phyloP scores from a whole-genome alignment of 768 basidiomycete species.

The Psilocybe tampanensis region DNA sequence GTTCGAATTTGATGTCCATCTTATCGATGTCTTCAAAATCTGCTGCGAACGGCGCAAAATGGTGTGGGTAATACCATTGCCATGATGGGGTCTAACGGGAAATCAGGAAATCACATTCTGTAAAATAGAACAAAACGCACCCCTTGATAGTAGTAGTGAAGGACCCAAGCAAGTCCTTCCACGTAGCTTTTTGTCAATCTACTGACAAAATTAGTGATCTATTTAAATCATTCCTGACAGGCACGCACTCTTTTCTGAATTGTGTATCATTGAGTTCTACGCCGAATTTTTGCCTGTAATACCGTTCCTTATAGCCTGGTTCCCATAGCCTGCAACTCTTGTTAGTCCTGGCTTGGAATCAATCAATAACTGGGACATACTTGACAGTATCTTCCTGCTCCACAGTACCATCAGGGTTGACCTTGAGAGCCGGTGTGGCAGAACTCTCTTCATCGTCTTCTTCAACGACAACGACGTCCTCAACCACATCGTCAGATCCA shows the following conservation, averaged over 20 bases:
- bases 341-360: conserved; percentile 2
- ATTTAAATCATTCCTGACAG: not conserved
- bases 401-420: conserved; percentile 90
- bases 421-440: conserved; percentile 60
- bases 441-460: conserved; percentile 55
- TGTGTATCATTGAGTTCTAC: conserved; percentile 68
- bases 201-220: conserved; percentile 8
- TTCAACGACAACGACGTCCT: conserved; percentile 52
- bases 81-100: conserved; percentile 79
- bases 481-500: conserved; percentile 37
- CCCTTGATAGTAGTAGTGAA: conserved; percentile 98
- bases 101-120: conserved; percentile 12
- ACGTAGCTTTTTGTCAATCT: conserved; percentile 86
- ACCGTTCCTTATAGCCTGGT: conserved; percentile 93
- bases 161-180: conserved; percentile 94
- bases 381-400: conserved; percentile 93
- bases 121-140: conserved; percentile 44
- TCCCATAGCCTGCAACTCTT: conserved; percentile 78
- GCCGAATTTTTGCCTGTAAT: conserved; percentile 93
- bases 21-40: conserved; percentile 83
- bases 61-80: conserved; percentile 99
- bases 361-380: conserved; percentile 48
- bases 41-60: conserved; percentile 97
- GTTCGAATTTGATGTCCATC: conserved; percentile 78
- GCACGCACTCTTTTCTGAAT: conserved; percentile 71